These are phyloP conservation scores for Talaromyces ruber DNA, from an alignment of 495 filamentous ascomycete genomes.

Conservation along the genomic window DNA sequence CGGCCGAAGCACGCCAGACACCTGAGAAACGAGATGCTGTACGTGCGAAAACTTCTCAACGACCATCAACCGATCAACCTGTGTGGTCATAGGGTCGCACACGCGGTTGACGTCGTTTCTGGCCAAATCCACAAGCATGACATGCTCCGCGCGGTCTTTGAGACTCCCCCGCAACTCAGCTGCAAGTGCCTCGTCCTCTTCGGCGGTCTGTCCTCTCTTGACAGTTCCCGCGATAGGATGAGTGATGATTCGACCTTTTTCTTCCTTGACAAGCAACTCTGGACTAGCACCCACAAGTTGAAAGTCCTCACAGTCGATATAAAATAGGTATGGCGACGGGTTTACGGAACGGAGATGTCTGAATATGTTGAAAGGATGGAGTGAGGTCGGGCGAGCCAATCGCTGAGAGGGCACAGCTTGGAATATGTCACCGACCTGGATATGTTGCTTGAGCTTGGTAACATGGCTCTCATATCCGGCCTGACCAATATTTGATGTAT, in stretches of 20 bases:
- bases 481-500: constrained; percentile 88
- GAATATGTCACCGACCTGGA: constrained; percentile 86
- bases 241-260: constrained; percentile 82
- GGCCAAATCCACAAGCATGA: constrained; percentile 97
- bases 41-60: constrained; percentile 95
- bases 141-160: constrained; percentile 95
- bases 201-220: constrained; percentile 67
- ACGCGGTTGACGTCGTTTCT: constrained; percentile 96
- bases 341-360: constrained; percentile 91
- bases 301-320: constrained; percentile 81
- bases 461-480: constrained; percentile 85
- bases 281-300: constrained; percentile 92
- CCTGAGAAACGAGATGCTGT: constrained; percentile 92
- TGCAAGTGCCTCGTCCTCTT: constrained; percentile 75
- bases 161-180: constrained; percentile 67
- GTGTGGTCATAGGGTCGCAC: constrained; percentile 80
- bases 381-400: constrained; percentile 74
- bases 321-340: constrained; percentile 95
- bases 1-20: constrained; percentile 73
- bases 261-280: constrained; percentile 86
- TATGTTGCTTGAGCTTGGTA: constrained; percentile 72
- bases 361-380: constrained; percentile 99
- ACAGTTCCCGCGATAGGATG: constrained; percentile 97
- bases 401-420: constrained; percentile 94
- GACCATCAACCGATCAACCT: constrained; percentile 88